These are phyloP conservation scores for Aspergillus panamensis DNA, from an alignment of 495 filamentous ascomycete species.

Conservation along the genomic window DNA sequence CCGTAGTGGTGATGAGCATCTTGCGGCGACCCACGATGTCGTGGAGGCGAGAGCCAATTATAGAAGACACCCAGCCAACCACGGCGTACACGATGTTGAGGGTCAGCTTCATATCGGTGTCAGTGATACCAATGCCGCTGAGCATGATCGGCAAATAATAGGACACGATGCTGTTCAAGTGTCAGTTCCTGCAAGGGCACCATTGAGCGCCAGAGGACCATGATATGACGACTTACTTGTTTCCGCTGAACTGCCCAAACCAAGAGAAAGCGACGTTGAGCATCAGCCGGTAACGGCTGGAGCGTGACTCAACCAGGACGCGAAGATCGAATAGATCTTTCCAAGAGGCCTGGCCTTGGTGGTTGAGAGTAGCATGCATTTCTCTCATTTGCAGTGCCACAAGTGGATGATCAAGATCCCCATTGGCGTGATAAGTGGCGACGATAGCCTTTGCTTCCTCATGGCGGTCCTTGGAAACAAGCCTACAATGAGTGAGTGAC, in stretches of 20 bases:
- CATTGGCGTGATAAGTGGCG: slow-evolving; percentile 54
- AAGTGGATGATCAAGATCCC: slow-evolving; percentile 43
- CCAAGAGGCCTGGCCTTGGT: slow-evolving; percentile 38
- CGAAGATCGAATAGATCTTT: slow-evolving; percentile 53
- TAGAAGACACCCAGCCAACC: slow-evolving; percentile 58
- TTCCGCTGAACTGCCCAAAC: slow-evolving; percentile 46
- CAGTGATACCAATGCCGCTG: slow-evolving; percentile 34
- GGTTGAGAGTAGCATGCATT: slow-evolving; percentile 47
- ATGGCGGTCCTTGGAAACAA: slow-evolving; percentile 45
- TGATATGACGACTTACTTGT: slow-evolving; percentile 18
- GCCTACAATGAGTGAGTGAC: slow-evolving; percentile 2
- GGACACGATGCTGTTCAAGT: slow-evolving; percentile 15
- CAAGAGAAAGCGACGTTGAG: slow-evolving; percentile 57
- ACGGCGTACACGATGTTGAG: slow-evolving; percentile 60
- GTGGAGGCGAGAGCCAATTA: slow-evolving; percentile 59
- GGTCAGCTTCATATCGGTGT: slow-evolving; percentile 50
- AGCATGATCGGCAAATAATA: slow-evolving; percentile 43
- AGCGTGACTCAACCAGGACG: slow-evolving; percentile 55
- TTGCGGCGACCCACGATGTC: slow-evolving; percentile 58
- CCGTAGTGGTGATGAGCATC: slow-evolving; percentile 56
- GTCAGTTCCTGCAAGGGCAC: background rate
- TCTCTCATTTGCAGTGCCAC: slow-evolving; percentile 58
- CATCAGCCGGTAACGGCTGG: slow-evolving; percentile 55
- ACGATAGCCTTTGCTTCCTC: slow-evolving; percentile 50
- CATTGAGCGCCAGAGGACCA: background rate